Percentiles rank a stretch among this genome's conserved stretches.
Evolutionary conservation across 352 stramenopile genomes (phyloP).

Genomic region (Phytophthora fragariaefolia): DNA sequence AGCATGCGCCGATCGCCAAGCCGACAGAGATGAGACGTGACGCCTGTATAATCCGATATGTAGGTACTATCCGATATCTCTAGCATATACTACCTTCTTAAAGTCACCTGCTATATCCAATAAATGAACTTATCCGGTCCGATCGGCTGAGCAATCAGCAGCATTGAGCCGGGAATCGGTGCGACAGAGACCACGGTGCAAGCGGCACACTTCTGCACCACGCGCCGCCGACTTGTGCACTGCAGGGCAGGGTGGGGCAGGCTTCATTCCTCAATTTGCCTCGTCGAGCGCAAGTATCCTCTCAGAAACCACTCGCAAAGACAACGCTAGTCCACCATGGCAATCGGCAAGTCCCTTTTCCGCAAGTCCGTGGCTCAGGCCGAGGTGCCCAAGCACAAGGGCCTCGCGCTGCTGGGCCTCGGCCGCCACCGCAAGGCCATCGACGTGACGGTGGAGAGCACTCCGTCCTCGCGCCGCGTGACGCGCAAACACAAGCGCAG

Average conservation of each 20-base stretch:
- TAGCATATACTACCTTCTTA: neutral
- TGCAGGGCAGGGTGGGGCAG: too few species aligned
- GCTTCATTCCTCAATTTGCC: slow-evolving; percentile 35
- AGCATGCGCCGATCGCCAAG: slow-evolving; percentile 10
- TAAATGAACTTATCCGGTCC: neutral
- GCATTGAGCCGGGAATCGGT: slow-evolving; percentile 29
- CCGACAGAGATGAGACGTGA: slow-evolving; percentile 16
- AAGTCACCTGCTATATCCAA: neutral
- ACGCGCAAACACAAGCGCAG: slow-evolving; percentile 40
- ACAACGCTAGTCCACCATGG: slow-evolving; percentile 19
- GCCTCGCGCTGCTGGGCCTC: slow-evolving; percentile 24
- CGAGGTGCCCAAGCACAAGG: slow-evolving; percentile 35
- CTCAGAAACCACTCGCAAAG: neutral
- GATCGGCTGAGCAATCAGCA: slow-evolving; percentile 21
- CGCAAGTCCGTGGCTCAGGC: slow-evolving; percentile 23
- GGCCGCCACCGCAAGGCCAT: slow-evolving; percentile 23
- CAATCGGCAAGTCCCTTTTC: slow-evolving; percentile 33
- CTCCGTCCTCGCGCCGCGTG: slow-evolving; percentile 24
- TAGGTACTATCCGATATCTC: neutral
- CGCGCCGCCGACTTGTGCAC: slow-evolving; percentile 15
- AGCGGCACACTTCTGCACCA: slow-evolving; percentile 23
- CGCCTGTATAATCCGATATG: neutral
- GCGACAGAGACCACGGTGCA: slow-evolving; percentile 21
- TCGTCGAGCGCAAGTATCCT: slow-evolving; percentile 23
- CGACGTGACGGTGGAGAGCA: slow-evolving; percentile 27